Evolutionary conservation across 352 stramenopile genomes (phyloP).

Genomic region (Globisporangium paddicum): DNA sequence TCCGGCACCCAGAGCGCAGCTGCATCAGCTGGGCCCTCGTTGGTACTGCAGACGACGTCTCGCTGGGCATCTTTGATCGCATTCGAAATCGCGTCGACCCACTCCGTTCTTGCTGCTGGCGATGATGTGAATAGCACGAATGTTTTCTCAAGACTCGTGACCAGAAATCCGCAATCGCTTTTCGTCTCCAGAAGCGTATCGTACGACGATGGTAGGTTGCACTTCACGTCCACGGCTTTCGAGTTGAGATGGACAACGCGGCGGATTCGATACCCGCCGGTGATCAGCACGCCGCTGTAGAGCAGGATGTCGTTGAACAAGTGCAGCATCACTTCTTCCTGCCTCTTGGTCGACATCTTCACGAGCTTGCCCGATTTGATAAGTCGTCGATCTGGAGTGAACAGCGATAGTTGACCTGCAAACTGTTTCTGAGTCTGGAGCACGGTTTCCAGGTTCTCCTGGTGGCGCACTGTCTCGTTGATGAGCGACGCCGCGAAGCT

Average conservation of each 20-base stretch:
- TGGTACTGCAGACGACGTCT: constrained; percentile 17
- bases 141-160: constrained; percentile 79
- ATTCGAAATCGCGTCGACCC: constrained; percentile 48
- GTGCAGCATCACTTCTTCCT: constrained; percentile 80
- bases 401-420: constrained; percentile 59
- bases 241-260: constrained; percentile 69
- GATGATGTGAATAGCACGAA: constrained; percentile 72
- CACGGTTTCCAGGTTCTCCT: constrained; percentile 80
- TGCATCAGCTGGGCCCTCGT: constrained; percentile 44
- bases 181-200: constrained; percentile 41
- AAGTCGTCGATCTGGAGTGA: constrained; percentile 55
- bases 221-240: constrained; percentile 65
- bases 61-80: constrained; percentile 55
- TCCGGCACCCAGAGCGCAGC: constrained; percentile 78
- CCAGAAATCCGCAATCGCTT: constrained; percentile 64
- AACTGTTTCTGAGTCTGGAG: constrained; percentile 80
- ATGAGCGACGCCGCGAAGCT: constrained; percentile 63
- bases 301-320: constrained; percentile 85
- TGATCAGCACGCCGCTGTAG: constrained; percentile 75
- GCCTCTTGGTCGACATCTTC: constrained; percentile 81
- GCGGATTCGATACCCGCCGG: constrained; percentile 65
- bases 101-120: constrained; percentile 37
- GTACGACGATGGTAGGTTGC: constrained; percentile 45
- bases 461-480: constrained; percentile 79
- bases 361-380: constrained; percentile 65